phyloP scores from a whole-genome alignment of 2,329 filamentous ascomycete genomes.

The Ilyonectria sp. region DNA sequence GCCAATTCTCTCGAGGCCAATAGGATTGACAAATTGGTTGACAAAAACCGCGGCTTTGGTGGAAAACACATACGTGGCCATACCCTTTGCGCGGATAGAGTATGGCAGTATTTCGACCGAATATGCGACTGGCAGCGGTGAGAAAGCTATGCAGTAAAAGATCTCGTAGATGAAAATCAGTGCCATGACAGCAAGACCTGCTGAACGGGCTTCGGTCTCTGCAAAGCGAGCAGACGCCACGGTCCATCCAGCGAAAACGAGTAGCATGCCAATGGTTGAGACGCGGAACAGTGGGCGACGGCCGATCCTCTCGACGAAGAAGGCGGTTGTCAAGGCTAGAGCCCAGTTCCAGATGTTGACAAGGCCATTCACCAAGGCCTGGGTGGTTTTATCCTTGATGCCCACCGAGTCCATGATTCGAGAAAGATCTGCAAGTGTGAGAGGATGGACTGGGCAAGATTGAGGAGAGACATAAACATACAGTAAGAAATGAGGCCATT shows the following conservation, averaged over 20 bases:
- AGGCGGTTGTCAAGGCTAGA: slow-evolving; percentile 46
- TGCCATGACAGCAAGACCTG: slow-evolving; percentile 52
- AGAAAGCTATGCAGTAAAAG: slow-evolving; percentile 69
- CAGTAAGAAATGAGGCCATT: slow-evolving; percentile 53
- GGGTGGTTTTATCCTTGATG: slow-evolving; percentile 45
- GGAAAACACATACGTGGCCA: slow-evolving; percentile 52
- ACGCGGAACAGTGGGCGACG: slow-evolving; percentile 53
- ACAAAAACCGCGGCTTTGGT: slow-evolving; percentile 50
- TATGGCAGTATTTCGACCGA: slow-evolving; percentile 69
- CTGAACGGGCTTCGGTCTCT: slow-evolving; percentile 46
- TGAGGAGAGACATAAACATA: slow-evolving; percentile 36
- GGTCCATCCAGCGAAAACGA: slow-evolving; percentile 54
- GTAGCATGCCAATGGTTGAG: slow-evolving; percentile 48
- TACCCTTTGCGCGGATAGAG: slow-evolving; percentile 66
- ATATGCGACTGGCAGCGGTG: slow-evolving; percentile 65
- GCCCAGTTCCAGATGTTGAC: slow-evolving; percentile 50
- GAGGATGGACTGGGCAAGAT: no score
- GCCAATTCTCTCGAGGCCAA: slow-evolving; percentile 63
- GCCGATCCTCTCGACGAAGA: slow-evolving; percentile 47
- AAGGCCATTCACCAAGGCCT: slow-evolving; percentile 48
- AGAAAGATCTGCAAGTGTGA: slow-evolving; percentile 44
- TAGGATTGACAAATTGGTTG: slow-evolving; percentile 63
- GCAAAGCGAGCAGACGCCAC: slow-evolving; percentile 53
- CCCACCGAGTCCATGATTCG: slow-evolving; percentile 38
- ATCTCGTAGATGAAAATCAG: slow-evolving; percentile 58